phyloP scores from a whole-genome alignment of 2,329 filamentous ascomycete species.

The Nemania sp. region DNA sequence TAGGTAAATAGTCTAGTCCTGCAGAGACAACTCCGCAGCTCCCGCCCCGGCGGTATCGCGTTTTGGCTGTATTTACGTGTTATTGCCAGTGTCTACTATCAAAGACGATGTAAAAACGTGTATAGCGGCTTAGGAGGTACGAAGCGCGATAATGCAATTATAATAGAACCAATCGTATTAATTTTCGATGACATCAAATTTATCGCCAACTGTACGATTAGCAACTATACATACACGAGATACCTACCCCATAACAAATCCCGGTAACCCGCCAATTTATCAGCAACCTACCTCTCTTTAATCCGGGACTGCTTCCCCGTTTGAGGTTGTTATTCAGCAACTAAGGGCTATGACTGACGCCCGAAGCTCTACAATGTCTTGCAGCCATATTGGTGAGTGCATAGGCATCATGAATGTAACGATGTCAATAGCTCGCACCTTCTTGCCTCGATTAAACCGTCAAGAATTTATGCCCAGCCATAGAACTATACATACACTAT shows the following conservation, averaged over 20 bases:
- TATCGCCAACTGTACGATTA: neutral
- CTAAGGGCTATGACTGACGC: slow-evolving; percentile 5
- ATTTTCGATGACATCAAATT: neutral
- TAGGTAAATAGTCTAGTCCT: slow-evolving; percentile 13
- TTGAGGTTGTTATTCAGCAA: slow-evolving; percentile 16
- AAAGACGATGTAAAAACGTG: neutral
- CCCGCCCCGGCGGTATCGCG: slow-evolving; percentile 16
- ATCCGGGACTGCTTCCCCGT: slow-evolving; percentile 12
- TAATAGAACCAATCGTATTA: slow-evolving; percentile 13
- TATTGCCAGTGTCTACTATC: slow-evolving; percentile 12
- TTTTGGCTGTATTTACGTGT: slow-evolving; percentile 24
- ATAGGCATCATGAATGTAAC: slow-evolving; percentile 2
- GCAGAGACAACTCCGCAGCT: slow-evolving; percentile 13
- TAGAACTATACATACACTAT: slow-evolving; percentile 3
- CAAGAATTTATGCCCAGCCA: neutral
- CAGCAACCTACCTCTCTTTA: slow-evolving; percentile 2
- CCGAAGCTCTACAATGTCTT: slow-evolving; percentile 5
- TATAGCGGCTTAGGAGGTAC: neutral
- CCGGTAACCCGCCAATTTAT: slow-evolving; percentile 13
- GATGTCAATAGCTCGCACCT: slow-evolving; percentile 23
- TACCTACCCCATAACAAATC: slow-evolving; percentile 13
- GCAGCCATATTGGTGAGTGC: neutral
- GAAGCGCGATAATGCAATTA: slow-evolving; percentile 10
- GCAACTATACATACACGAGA: neutral
- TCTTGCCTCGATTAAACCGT: slow-evolving; percentile 20